Evolutionary conservation across 768 basidiomycete genomes (phyloP), one percentile per base, ranked within the genome.

Genomic region (Tulasnella sp.): DNA sequence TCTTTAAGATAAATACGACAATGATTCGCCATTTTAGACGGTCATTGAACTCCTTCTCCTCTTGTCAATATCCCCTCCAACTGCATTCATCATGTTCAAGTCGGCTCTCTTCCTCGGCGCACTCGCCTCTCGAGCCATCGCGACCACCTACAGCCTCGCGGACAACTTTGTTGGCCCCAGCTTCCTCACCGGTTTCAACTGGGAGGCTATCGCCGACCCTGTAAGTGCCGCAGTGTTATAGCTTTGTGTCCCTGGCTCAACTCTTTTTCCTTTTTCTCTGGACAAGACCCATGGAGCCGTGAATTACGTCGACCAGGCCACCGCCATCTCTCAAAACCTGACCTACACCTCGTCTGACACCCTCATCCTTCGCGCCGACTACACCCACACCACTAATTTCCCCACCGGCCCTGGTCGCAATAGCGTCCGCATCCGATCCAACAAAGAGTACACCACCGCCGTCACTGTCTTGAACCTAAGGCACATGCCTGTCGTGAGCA

Each of bases 391-490:
- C 1, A 66, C 64, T 8, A 71, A 84, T n/a, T 69, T 65, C 61
- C 31, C 79, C 1, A 71, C 69, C 54, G 81, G 78, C 0, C 71
- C 78, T 27, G 82, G 83, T 3, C 71, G 83, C 38, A 76, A 81
- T 65, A 81, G 80, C 30, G 78, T 83, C 59, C 73, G 82, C 38
- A 66, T 85, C 46, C 69, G 68, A 58, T 79, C 79, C 15, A 78
- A 78, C 62, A 78, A 78, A 54, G 68, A 72, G 30, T 83, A 77
- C 61, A 73, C 71, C 5, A 80, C 74, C 22, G 74, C 76, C 31
- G 81, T 82, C 53, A 74, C 75, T 38, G 72, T 82, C 34, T 73
- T 79, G 62, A 75, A 82, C 64, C 63, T 81, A 49, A 68, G 72
- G 19, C 80, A 82, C 65, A 82, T 82, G 79, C 81, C 81, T 4